Evolutionary conservation across 2,329 filamentous ascomycete species (phyloP).

Genomic region (Colletotrichum cuscutae): DNA sequence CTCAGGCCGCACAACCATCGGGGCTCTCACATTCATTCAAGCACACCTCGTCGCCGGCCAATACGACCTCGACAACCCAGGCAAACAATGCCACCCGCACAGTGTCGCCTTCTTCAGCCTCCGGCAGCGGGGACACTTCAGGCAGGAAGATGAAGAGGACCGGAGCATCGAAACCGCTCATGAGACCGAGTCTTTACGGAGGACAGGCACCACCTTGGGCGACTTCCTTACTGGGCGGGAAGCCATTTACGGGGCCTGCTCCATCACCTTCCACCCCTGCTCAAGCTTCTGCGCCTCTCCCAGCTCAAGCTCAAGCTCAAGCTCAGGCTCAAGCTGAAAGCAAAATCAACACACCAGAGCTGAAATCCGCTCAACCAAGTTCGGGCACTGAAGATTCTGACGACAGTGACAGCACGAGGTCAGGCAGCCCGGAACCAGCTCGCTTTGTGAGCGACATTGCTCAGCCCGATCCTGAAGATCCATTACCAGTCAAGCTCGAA

Average conservation of each 20-base stretch:
- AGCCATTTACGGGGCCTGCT: neutral
- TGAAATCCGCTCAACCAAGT: neutral
- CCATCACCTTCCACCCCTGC: neutral
- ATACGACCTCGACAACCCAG: neutral
- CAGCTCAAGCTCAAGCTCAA: neutral
- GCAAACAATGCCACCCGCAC: constrained; percentile 1
- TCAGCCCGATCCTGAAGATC: neutral
- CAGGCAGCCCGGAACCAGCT: constrained; percentile 6
- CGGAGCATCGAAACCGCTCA: constrained; percentile 8
- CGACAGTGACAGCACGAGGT: neutral
- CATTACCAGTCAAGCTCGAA: neutral
- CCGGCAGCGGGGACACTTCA: constrained; percentile 10
- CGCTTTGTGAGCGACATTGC: constrained; percentile 41
- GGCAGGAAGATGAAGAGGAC: constrained; percentile 29
- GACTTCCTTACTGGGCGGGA: constrained; percentile 6
- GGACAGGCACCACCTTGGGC: constrained; percentile 22
- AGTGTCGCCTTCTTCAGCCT: constrained; percentile 7
- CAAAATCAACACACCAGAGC: neutral
- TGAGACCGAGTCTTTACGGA: neutral
- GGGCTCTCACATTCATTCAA: neutral
- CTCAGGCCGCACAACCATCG: neutral
- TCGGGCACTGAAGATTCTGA: neutral
- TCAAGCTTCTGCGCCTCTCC: too few relatives aligned
- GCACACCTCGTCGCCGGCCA: neutral
- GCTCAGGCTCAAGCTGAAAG: neutral